Conservation (phyloP, 257 asterid species). For the Ajuga chamaepitys region DNA sequence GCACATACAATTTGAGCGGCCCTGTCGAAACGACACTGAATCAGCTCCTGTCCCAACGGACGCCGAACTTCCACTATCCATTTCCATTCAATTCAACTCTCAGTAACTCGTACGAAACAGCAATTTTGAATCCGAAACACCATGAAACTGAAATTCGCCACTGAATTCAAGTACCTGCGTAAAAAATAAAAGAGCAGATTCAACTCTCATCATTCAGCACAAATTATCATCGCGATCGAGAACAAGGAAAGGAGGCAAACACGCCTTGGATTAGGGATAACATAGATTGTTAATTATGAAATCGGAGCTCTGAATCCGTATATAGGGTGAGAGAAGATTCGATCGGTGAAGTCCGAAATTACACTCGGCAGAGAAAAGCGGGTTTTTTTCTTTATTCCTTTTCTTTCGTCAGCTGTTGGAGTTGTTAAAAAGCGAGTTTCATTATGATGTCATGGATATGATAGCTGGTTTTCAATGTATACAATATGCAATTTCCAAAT, state of each 20-base stretch:
- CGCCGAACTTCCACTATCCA: constrained; percentile 24
- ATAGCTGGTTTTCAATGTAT: too few species aligned
- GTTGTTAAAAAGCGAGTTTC: not conserved
- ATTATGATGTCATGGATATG: too few species aligned
- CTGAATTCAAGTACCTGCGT: not conserved
- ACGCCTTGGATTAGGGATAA: not conserved
- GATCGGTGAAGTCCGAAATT: not conserved
- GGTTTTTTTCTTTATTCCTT: not conserved
- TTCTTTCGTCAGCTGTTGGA: not conserved
- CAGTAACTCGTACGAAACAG: constrained; percentile 3
- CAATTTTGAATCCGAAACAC: not conserved
- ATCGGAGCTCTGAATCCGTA: not conserved
- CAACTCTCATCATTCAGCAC: too few species aligned
- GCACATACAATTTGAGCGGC: constrained; percentile 29
- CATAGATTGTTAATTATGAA: not conserved
- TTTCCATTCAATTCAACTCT: constrained; percentile 28
- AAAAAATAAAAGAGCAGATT: not conserved
- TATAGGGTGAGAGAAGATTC: not conserved
- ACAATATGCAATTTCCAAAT: too few species aligned
- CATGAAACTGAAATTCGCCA: constrained; percentile 1
- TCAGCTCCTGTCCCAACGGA: constrained; percentile 23
- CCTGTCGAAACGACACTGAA: constrained; percentile 19
- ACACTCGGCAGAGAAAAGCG: not conserved
- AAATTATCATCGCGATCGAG: not conserved
- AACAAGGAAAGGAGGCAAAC: not conserved